Conservation (phyloP, 225 moss, liverwort and hornwort species). For the Climacium dendroides region DNA sequence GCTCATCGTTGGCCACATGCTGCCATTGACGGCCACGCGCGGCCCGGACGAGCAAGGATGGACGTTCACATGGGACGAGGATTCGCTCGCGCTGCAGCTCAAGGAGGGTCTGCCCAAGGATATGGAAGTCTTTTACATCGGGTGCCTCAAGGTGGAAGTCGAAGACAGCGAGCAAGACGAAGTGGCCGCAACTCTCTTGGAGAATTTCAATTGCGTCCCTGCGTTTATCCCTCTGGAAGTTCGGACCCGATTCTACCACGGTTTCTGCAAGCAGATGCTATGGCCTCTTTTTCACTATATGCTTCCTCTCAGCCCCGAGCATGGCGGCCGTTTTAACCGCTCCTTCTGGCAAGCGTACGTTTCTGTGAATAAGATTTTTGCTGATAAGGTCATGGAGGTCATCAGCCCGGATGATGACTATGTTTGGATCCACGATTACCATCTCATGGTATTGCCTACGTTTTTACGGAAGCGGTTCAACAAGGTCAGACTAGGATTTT, state of each 20-base stretch:
- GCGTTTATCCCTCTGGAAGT: conserved; percentile 59
- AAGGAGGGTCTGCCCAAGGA: conserved; percentile 65
- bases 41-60: conserved; percentile 59
- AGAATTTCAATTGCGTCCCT: conserved; percentile 86
- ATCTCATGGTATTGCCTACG: conserved; percentile 77
- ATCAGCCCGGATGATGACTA: conserved; percentile 79
- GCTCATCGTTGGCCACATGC: conserved; percentile 77
- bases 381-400: conserved; percentile 86
- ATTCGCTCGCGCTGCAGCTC: conserved; percentile 66
- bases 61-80: conserved; percentile 79
- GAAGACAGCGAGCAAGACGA: conserved; percentile 75
- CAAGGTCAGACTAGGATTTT: conserved; percentile 77
- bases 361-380: conserved; percentile 76
- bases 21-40: conserved; percentile 61
- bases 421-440: conserved; percentile 94
- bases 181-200: conserved; percentile 59
- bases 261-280: conserved; percentile 85
- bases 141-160: conserved; percentile 72
- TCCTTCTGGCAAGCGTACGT: conserved; percentile 89
- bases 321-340: conserved; percentile 74
- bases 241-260: conserved; percentile 69
- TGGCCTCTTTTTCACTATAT: conserved; percentile 95
- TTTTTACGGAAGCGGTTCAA: conserved; percentile 74
- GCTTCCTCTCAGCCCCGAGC: conserved; percentile 72
- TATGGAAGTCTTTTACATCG: conserved; percentile 85